Conservation (phyloP, 768 basidiomycete genomes). For the Phylloporus rhodoxanthus region DNA sequence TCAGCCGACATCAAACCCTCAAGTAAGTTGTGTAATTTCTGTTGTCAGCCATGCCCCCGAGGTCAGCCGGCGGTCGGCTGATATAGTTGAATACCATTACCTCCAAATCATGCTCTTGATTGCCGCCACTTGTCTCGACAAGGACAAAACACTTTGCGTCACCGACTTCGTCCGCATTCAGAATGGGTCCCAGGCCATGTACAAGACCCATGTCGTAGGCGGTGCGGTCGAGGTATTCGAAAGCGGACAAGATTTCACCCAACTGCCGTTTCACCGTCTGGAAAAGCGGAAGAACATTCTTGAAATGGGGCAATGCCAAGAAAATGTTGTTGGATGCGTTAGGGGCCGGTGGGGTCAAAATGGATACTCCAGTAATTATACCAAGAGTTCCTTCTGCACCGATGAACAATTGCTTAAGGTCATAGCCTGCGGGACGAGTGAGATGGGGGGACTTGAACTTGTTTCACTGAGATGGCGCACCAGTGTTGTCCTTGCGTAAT, state of each 20-base stretch:
- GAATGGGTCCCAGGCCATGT: conserved; percentile 73
- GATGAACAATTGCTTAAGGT: conserved; percentile 97
- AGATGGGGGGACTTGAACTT: neutral
- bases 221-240: conserved; percentile 91
- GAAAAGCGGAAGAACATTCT: conserved; percentile 82
- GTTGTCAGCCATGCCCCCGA: conserved; percentile 1
- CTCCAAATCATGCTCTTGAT: conserved; percentile 90
- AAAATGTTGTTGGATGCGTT: conserved; percentile 88
- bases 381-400: conserved; percentile 97
- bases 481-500: conserved; percentile 95
- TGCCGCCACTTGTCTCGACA: conserved; percentile 91
- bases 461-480: conserved; percentile 35
- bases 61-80: conserved; percentile 12
- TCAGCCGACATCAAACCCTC: conserved; percentile 73
- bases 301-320: conserved; percentile 80
- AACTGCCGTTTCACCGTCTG: conserved; percentile 73
- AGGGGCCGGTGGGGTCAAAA: conserved; percentile 80
- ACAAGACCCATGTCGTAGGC: conserved; percentile 80
- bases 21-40: conserved; percentile 84
- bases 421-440: conserved; percentile 63
- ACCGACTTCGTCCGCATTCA: conserved; percentile 67
- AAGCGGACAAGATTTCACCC: conserved; percentile 94
- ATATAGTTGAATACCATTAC: conserved; percentile 36
- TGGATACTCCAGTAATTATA: conserved; percentile 90
- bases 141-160: conserved; percentile 86